Evolutionary conservation across 2,329 filamentous ascomycete genomes (phyloP).

Genomic region (Fonsecaea monophora): DNA sequence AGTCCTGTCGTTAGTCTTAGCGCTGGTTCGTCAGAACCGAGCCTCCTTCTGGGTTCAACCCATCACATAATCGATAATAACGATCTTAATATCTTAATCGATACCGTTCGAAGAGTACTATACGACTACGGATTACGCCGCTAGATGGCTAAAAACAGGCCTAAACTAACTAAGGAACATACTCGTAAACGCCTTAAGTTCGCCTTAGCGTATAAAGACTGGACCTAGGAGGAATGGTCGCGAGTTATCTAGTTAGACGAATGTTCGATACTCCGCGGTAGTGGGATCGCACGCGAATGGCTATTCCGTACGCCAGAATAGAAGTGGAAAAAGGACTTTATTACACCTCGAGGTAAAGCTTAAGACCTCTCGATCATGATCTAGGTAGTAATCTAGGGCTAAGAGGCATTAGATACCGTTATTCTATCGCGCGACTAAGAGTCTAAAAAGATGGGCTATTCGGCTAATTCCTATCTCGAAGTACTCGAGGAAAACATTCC

Average conservation of each 20-base stretch:
- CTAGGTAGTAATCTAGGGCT: background rate
- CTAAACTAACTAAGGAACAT: background rate
- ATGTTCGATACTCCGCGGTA: background rate
- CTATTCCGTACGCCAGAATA: background rate
- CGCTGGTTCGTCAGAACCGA: too few species aligned
- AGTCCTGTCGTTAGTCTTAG: too few species aligned
- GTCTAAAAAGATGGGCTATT: background rate
- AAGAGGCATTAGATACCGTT: background rate
- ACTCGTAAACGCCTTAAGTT: background rate
- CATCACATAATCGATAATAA: background rate
- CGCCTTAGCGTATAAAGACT: background rate
- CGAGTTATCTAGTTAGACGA: background rate
- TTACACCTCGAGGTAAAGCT: background rate
- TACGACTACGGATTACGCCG: background rate
- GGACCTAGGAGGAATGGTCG: background rate
- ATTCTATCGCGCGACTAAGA: background rate
- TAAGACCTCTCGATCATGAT: background rate
- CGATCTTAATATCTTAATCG: background rate
- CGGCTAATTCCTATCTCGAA: background rate
- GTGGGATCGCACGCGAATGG: background rate
- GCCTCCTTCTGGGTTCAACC: too few species aligned
- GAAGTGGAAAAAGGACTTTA: background rate
- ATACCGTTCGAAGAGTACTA: background rate
- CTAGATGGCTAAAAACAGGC: background rate
- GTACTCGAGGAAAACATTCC: background rate